Conservation (phyloP, 371 early-diverging fungal species). For the Lichtheimia hyalospora region DNA sequence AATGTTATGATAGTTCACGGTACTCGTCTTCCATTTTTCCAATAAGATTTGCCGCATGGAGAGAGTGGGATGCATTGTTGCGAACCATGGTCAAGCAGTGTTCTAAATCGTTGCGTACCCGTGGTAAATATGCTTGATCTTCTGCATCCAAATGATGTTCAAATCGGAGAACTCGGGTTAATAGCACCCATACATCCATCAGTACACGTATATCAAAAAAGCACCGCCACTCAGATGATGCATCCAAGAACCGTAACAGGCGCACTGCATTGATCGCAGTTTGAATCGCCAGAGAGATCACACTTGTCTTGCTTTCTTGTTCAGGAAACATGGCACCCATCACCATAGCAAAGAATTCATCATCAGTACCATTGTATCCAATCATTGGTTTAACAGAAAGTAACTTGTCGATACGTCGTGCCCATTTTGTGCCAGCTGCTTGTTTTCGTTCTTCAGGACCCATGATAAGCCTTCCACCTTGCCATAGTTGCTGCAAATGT, state of each 20-base stretch:
- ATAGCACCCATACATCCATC: conserved; percentile 26
- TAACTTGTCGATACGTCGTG: conserved; percentile 19
- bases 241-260: conserved; percentile 17
- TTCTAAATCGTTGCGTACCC: not conserved
- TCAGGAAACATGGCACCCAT: conserved; percentile 4
- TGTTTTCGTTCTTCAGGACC: not conserved
- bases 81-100: conserved; percentile 2
- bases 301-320: not conserved
- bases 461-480: conserved; percentile 5
- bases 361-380: conserved; percentile 26
- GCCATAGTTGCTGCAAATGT: not conserved
- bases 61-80: not conserved
- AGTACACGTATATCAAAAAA: conserved; percentile 30
- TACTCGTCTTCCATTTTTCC: not conserved
- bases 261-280: conserved; percentile 23
- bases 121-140: not conserved
- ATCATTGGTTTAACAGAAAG: conserved; percentile 15
- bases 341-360: conserved; percentile 20
- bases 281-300: conserved; percentile 15
- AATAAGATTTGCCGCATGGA: not conserved
- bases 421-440: conserved; percentile 18
- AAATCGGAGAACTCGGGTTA: conserved; percentile 12
- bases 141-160: not conserved
- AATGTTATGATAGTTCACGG: not conserved
- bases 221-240: conserved; percentile 9